Percentiles rank a stretch among this genome's conserved stretches.
Conservation (phyloP, 306 rosid species). For the Cucurbita moschata region DNA sequence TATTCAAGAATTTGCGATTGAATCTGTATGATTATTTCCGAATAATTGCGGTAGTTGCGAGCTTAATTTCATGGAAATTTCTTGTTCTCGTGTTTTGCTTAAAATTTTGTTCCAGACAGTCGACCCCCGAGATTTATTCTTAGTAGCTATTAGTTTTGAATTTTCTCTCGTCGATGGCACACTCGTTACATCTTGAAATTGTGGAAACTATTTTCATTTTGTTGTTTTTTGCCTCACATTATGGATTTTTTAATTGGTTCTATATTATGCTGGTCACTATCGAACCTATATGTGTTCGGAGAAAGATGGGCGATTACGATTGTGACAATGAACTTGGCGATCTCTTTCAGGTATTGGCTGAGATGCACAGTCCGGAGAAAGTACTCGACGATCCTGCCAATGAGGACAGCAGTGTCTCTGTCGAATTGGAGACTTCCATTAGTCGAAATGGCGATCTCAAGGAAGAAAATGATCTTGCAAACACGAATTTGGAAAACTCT, state of each 20-base stretch:
- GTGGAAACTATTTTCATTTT: not conserved
- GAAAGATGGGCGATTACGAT: not conserved
- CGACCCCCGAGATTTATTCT: too few species aligned
- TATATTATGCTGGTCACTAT: not conserved
- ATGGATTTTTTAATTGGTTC: not conserved
- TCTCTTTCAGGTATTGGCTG: not conserved
- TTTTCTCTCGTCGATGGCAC: not conserved
- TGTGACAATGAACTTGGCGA: too few species aligned
- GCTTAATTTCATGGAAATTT: not conserved
- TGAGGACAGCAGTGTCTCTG: not conserved
- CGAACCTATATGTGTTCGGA: not conserved
- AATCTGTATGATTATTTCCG: not conserved
- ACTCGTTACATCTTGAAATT: not conserved
- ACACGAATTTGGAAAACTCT: not conserved
- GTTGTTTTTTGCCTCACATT: not conserved
- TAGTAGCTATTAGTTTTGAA: not conserved
- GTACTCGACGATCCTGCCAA: not conserved
- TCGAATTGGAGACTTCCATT: not conserved
- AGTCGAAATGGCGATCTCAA: not conserved
- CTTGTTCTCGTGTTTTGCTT: not conserved
- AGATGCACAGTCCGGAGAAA: not conserved
- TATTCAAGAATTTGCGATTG: not conserved
- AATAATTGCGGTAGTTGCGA: not conserved
- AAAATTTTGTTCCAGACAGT: not conserved
- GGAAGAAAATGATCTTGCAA: not conserved